A percentile compares a stretch with the other conserved stretches of the same genome.
These are phyloP conservation scores for Blumeriella jaapii DNA, from an alignment of 2,329 filamentous ascomycete species.

Conservation along the genomic window DNA sequence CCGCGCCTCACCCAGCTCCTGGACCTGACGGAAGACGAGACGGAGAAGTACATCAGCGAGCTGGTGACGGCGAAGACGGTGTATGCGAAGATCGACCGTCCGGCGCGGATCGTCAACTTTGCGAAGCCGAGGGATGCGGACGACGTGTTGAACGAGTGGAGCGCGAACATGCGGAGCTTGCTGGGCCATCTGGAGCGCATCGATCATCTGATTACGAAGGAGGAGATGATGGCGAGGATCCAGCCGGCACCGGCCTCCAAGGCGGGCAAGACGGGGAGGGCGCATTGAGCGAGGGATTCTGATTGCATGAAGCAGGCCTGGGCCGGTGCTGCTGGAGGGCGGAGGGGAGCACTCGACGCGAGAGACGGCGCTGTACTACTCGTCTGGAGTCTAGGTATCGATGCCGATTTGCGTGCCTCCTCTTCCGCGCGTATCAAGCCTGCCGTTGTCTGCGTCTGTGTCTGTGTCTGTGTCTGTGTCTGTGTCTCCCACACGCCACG, in stretches of 20 bases:
- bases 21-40: conserved; percentile 88
- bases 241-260: conserved; percentile 43
- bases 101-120: conserved; percentile 84
- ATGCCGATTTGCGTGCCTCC: conserved; percentile 8
- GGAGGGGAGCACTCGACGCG: neutral
- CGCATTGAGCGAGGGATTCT: conserved; percentile 16
- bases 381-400: conserved; percentile 27
- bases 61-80: conserved; percentile 96
- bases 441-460: neutral
- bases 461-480: neutral
- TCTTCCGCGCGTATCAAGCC: neutral
- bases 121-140: conserved; percentile 91
- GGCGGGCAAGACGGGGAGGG: conserved; percentile 29
- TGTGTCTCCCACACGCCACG: conserved; percentile 15
- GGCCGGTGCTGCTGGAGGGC: neutral
- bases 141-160: conserved; percentile 97
- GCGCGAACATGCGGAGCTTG: conserved; percentile 91
- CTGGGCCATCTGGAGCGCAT: conserved; percentile 79
- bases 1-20: conserved; percentile 80
- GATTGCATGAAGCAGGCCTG: neutral
- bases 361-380: conserved; percentile 26
- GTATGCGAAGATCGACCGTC: conserved; percentile 92
- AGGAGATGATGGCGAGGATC: conserved; percentile 99
- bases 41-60: conserved; percentile 97
- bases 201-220: conserved; percentile 97